These are phyloP conservation scores for Pseudogymnoascus sp. DNA, from an alignment of 2,329 filamentous ascomycete species.

Conservation along the genomic window DNA sequence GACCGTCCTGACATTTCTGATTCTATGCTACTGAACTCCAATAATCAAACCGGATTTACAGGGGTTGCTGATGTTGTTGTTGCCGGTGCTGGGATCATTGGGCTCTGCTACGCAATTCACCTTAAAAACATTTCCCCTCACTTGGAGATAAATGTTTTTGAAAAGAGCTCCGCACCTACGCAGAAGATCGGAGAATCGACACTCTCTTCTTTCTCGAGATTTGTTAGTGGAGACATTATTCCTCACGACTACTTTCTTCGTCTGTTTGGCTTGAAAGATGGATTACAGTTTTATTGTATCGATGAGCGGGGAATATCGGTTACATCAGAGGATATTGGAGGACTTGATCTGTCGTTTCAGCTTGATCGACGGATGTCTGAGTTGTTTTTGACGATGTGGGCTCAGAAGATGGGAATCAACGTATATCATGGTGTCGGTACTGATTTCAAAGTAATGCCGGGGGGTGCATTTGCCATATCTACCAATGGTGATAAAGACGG, in stretches of 20 bases:
- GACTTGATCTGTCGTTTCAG: slow-evolving; percentile 19
- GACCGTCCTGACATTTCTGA: background rate
- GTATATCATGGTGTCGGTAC: slow-evolving; percentile 22
- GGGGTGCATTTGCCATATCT: background rate
- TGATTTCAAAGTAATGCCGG: slow-evolving; percentile 14
- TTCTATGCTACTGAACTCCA: background rate
- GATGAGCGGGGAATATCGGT: background rate
- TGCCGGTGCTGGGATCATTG: background rate
- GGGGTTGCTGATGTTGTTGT: slow-evolving; percentile 14
- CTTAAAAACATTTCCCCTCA: background rate
- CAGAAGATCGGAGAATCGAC: slow-evolving; percentile 26
- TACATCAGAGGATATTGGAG: slow-evolving; percentile 5
- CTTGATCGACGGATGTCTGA: slow-evolving; percentile 25
- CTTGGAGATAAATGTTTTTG: background rate
- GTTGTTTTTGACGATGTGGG: slow-evolving; percentile 23
- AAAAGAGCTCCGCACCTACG: slow-evolving; percentile 16
- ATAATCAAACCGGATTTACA: background rate
- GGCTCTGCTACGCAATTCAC: background rate
- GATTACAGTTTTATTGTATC: slow-evolving; percentile 24
- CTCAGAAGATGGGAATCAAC: slow-evolving; percentile 22
- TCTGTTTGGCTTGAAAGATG: slow-evolving; percentile 25
- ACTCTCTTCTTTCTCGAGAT: slow-evolving; percentile 18
- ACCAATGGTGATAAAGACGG: background rate
- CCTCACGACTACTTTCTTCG: slow-evolving; percentile 16
- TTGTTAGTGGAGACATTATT: slow-evolving; percentile 19